Base-by-base conservation (phyloP, 2,329 filamentous ascomycete genomes). In the Xylariomycetidae sp. region DNA sequence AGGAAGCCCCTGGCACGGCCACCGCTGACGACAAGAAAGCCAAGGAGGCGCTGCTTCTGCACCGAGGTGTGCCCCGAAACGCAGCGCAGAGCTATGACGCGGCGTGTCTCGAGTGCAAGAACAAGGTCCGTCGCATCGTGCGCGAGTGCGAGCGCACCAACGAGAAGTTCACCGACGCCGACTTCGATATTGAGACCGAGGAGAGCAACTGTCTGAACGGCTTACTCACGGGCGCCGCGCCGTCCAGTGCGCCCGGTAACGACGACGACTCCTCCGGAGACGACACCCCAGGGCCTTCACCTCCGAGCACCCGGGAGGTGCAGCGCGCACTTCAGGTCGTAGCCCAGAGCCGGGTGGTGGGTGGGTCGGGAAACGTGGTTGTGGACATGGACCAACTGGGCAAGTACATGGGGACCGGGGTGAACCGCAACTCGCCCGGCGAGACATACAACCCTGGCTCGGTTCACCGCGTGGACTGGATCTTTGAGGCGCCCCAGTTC, bases 111-210 rank as follows among this genome's bases (percentile, higher is more conserved):
- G 57, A 63, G 30, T 69, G 66, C 39, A 55, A 58, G 17, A 60
- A 59, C 30, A 57, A 53, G 26, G 64, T 69, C 12, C 51, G 47
- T 23, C 57, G 59, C 23, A 57, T 66, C 33, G 56, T 23, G 25
- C 51, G 51, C 25, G 63, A 67, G 40, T 69, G 64, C 47, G 49
- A 60, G 26, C 61, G 63, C 17, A 67, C 61, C 16, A 69, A 69
- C 40, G 56, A 63, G 36, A 68, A 65, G 48, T 68, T 63, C 36
- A 64, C 59, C 27, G 65, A 69, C 31, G 54, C 61, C 2, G 62
- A 66, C 42, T 69, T 66, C 36, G 62, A 67, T 36, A 59, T 67
- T 30, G 64, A 66, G 44, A 38, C 44, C 5, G 64, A 68, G 36
- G 32, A 48, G 9, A 31, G 49, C 14, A 64, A 67, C 41, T 67